These are phyloP conservation scores for Fraxinus excelsior DNA, from an alignment of 257 asterid species.

Conservation along the genomic window DNA sequence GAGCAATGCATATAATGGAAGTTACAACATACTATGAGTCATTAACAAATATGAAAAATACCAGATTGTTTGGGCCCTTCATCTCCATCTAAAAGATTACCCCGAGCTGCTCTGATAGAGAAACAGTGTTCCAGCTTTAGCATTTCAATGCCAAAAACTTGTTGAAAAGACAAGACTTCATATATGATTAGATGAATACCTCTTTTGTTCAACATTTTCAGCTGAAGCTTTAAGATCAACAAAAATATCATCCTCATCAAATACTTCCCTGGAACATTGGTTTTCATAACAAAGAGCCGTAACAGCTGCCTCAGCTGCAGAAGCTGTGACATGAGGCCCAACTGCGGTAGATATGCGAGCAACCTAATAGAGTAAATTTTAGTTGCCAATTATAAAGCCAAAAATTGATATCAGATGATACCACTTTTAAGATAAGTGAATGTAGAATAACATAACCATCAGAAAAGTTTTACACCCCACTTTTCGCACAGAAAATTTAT, in stretches of 20 bases:
- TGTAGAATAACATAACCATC: not conserved
- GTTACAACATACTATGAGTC: not conserved
- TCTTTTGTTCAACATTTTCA: slow-evolving; percentile 40
- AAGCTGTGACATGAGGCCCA: slow-evolving; percentile 76
- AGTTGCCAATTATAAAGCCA: slow-evolving; percentile 2
- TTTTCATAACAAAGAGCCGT: slow-evolving; percentile 89
- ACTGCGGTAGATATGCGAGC: slow-evolving; percentile 68
- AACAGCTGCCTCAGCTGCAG: slow-evolving; percentile 93
- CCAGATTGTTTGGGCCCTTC: slow-evolving; percentile 49
- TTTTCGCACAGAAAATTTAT: not conserved
- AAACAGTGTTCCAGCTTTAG: slow-evolving; percentile 21
- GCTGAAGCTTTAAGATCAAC: slow-evolving; percentile 43
- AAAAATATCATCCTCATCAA: slow-evolving; percentile 55
- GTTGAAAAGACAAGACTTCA: slow-evolving; percentile 7
- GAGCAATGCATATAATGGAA: not conserved
- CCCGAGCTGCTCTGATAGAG: slow-evolving; percentile 43
- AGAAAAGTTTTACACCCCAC: not conserved
- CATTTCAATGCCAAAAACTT: slow-evolving; percentile 11
- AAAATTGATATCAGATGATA: not conserved
- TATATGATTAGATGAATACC: slow-evolving; percentile 37
- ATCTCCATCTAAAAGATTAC: slow-evolving; percentile 43
- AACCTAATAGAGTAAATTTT: slow-evolving; percentile 50
- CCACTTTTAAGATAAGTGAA: not conserved
- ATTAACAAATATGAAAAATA: slow-evolving; percentile 26
- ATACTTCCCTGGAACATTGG: slow-evolving; percentile 76